Base-by-base conservation (phyloP, 805 yeast species). In the Candida montana region DNA sequence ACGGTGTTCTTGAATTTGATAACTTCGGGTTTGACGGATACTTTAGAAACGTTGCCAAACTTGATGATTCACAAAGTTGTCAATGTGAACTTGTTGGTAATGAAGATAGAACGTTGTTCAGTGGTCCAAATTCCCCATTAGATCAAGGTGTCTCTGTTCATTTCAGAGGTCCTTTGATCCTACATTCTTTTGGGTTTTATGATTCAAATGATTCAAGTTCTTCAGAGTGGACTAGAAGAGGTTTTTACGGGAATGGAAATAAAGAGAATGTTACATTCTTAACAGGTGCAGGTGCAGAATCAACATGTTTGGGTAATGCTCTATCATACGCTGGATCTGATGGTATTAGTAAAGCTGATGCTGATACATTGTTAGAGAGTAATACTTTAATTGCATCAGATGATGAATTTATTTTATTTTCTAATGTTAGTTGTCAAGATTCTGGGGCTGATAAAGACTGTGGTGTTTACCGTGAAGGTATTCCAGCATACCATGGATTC, bases 381-480 rank as follows among this genome's bases (percentile, higher is more conserved):
- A 67, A 72, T 48, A 71, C 74, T 33, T 61, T 72, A 37, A 62
- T 83, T 41, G 54, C 61, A 29, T 81, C 89, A 13, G 75, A 75
- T 51, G 67, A 73, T 17, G 90, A 83, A 60, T 78, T 65, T 55
- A 63, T 69, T 33, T 79, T 83, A 42, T 77, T 73, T 58, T 77
- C 89, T 19, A 73, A 72, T 57, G 58, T 74, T 29, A 53, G 74
- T 11, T 83, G 91, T 63, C 79, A 68, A 11, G 55, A 52, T 5
- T 77, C 83, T 0, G 79, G 79, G n/a, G 49, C 61, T 33, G 49
- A 52, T 33, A 74, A 76, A 28, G 80, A 76, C 49, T 83, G 91
- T 67, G 90, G 90, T 53, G 86, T 81, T 36, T 83, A 82, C 62
- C 72, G 91, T 64, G 57, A 59, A n/a, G 89, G 79, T 21, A 80